phyloP scores from a whole-genome alignment of 441 rosid species.

The Jatropha podagrica region DNA sequence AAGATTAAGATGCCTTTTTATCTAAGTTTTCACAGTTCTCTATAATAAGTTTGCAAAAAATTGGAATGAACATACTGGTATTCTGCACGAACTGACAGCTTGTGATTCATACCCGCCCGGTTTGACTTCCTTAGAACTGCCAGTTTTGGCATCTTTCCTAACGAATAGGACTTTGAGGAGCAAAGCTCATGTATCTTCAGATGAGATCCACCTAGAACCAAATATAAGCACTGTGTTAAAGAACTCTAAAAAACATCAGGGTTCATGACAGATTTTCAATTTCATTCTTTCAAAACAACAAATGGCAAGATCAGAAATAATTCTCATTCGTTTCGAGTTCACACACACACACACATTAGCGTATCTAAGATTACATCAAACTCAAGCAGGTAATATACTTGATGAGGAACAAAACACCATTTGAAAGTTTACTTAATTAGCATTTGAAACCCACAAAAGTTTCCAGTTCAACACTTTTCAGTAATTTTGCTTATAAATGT shows the following conservation, averaged over 20 bases:
- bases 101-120: slow-evolving; percentile 25
- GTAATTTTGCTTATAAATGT: background rate
- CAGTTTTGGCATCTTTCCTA: slow-evolving; percentile 39
- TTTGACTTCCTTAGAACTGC: slow-evolving; percentile 40
- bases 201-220: slow-evolving; percentile 41
- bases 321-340: background rate
- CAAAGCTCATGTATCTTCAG: slow-evolving; percentile 38
- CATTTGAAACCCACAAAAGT: background rate
- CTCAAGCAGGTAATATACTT: background rate
- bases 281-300: background rate
- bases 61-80: slow-evolving; percentile 44
- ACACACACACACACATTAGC: background rate
- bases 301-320: background rate
- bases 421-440: background rate
- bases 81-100: slow-evolving; percentile 50
- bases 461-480: background rate
- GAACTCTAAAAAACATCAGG: background rate
- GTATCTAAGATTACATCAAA: background rate
- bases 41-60: background rate
- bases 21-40: background rate
- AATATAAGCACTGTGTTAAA: background rate
- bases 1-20: background rate
- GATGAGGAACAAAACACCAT: background rate
- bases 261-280: background rate
- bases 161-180: slow-evolving; percentile 38